Base-by-base conservation (phyloP, 768 basidiomycete genomes). In the Russula dissimulans region DNA sequence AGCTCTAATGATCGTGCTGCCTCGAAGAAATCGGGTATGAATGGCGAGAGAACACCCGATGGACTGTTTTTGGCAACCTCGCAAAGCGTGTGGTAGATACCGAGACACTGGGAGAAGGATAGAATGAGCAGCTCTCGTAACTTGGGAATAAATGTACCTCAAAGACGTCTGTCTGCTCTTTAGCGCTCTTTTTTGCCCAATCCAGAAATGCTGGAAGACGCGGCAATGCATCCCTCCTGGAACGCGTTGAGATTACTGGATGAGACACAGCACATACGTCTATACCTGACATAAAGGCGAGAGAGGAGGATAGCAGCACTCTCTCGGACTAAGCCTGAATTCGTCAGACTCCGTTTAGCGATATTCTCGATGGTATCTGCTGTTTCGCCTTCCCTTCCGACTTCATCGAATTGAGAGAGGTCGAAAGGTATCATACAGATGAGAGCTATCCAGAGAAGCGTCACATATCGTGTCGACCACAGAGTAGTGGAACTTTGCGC, bases 391-490 rank as follows among this genome's bases (percentile, higher is more conserved):
- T 69, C 66, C n/a, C 74, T 69, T 3, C 76, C 77, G 10, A 65
- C 68, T 58, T 87, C 85, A 67, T 93, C 91, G 56, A 97, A 91
- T 66, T 91, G 89, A 34, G 83, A 79, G 42, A 99, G 76, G 69
- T 91, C 86, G 71, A 99, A 99, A 0, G 97, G 97, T 17, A 97
- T 86, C 75, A 90, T 91, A 75, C 89, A 88, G 50, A 97, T 87
- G 26, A 99, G 81, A 22, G 91, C 89, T n/a, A 98, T 78, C 95
- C 95, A 98, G 11, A 97, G 77, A 9, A 99, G 77, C 29, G 91
- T 75, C 34, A 89, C 78, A 68, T 95, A 93, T 61, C 92, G 86
- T 54, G 92, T 71, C 26, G 87, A 75, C 97, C 97, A 98, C 42
- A 84, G 80, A 9, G 39, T 70, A 67, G 1, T 31, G 3, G 70